Evolutionary conservation across 2,329 filamentous ascomycete species (phyloP).

Genomic region (Botryotinia globosa): DNA sequence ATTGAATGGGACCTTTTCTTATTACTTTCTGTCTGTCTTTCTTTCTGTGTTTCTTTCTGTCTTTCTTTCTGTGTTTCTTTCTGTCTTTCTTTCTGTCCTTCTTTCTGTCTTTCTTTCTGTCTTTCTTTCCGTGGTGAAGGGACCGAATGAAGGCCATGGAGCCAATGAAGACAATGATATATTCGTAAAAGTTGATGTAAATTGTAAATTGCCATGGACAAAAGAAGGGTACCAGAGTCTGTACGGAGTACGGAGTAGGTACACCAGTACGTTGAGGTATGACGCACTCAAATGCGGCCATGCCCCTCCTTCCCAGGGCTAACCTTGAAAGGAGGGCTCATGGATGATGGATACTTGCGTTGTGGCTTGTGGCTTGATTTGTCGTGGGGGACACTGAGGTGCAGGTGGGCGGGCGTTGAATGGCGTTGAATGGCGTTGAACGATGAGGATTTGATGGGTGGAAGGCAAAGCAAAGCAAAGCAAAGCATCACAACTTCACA

Average conservation of each 20-base stretch:
- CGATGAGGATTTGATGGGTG: neutral
- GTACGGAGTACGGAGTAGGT: neutral
- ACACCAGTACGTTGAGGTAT: neutral
- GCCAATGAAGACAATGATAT: neutral
- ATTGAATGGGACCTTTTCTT: neutral
- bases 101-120: neutral
- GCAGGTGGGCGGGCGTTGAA: neutral
- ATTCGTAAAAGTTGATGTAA: no score
- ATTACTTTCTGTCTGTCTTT: neutral
- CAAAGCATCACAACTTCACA: no score
- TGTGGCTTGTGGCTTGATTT: neutral
- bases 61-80: neutral
- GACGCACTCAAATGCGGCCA: neutral
- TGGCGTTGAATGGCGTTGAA: neutral
- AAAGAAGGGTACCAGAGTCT: neutral
- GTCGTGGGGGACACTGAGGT: neutral
- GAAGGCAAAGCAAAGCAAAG: no score
- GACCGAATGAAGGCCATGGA: neutral
- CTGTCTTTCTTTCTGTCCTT: neutral
- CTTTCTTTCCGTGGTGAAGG: neutral
- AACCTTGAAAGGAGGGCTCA: neutral
- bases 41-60: neutral
- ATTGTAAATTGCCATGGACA: no score
- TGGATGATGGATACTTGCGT: neutral
- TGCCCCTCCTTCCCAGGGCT: conserved; percentile 10